phyloP scores from a whole-genome alignment of 495 filamentous ascomycete genomes.

The Trypethelium eluteriae region DNA sequence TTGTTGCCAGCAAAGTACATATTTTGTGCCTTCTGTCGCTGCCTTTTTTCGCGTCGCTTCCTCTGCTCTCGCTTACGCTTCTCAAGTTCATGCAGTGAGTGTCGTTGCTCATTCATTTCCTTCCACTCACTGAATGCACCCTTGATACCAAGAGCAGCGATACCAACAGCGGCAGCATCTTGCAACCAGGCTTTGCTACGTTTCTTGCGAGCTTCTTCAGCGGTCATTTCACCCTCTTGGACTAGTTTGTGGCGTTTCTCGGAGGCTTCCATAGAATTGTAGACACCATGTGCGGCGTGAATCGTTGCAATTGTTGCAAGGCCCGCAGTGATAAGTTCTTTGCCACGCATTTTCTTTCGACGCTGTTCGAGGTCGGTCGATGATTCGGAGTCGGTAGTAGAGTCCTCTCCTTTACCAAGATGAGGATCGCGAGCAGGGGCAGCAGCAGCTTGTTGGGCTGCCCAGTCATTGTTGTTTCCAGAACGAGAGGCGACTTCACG shows the following conservation, averaged over 20 bases:
- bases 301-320: slow-evolving; percentile 83
- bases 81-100: slow-evolving; percentile 47
- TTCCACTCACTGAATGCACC: slow-evolving; percentile 70
- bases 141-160: slow-evolving; percentile 81
- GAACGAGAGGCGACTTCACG: slow-evolving; percentile 9
- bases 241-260: slow-evolving; percentile 62
- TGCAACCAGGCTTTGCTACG: slow-evolving; percentile 66
- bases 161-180: slow-evolving; percentile 70
- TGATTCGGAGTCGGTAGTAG: slow-evolving; percentile 53
- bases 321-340: slow-evolving; percentile 75
- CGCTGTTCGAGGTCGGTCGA: slow-evolving; percentile 70
- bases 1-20: slow-evolving; percentile 6
- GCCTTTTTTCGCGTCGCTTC: slow-evolving; percentile 24
- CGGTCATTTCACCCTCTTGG: slow-evolving; percentile 62
- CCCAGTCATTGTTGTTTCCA: neutral
- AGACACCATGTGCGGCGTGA: slow-evolving; percentile 74
- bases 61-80: slow-evolving; percentile 29
- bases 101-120: slow-evolving; percentile 54
- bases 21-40: slow-evolving; percentile 23
- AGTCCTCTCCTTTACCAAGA: slow-evolving; percentile 22
- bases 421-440: slow-evolving; percentile 2
- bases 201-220: slow-evolving; percentile 64
- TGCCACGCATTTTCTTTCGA: slow-evolving; percentile 71
- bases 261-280: slow-evolving; percentile 66
- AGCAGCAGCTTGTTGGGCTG: neutral